Evolutionary conservation across 306 rosid genomes (phyloP).

Genomic region (Ammopiptanthus mongolicus): DNA sequence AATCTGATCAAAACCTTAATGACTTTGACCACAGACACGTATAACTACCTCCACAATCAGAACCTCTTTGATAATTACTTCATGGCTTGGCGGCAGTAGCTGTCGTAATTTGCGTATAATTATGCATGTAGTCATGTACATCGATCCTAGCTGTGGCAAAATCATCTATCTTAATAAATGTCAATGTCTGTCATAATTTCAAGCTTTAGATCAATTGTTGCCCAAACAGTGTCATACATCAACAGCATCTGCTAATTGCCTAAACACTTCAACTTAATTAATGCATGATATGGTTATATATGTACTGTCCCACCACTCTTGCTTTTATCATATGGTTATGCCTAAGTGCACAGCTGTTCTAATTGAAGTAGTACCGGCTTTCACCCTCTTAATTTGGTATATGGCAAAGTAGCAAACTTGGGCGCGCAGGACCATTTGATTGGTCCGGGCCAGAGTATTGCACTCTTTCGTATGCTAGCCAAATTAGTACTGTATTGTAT

Average conservation of each 20-base stretch:
- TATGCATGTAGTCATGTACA: too few species aligned
- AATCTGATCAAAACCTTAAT: conserved; percentile 6
- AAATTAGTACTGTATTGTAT: conserved; percentile 6
- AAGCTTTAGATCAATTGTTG: conserved; percentile 26
- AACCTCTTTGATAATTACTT: not conserved
- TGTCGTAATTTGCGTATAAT: conserved; percentile 24
- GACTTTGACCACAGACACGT: conserved; percentile 20
- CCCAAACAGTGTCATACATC: conserved; percentile 20
- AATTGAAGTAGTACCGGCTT: conserved; percentile 26
- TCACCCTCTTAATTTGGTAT: conserved; percentile 25
- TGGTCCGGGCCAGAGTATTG: not conserved
- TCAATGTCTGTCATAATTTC: conserved; percentile 31
- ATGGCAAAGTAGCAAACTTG: conserved; percentile 3
- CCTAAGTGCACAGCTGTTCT: conserved; percentile 27
- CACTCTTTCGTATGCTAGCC: conserved; percentile 22
- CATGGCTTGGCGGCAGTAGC: conserved; percentile 29
- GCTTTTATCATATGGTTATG: conserved; percentile 22
- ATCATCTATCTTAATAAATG: conserved; percentile 4
- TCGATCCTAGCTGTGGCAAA: conserved; percentile 8
- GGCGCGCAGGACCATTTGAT: conserved; percentile 11
- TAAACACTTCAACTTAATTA: conserved; percentile 23
- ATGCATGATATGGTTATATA: conserved; percentile 6
- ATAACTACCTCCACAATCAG: conserved; percentile 33
- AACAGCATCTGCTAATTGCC: conserved; percentile 10
- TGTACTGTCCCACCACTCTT: conserved; percentile 11